Evolutionary conservation across 1,139 yeast species (phyloP).

Genomic region (Nakaseomyces delphensis): DNA sequence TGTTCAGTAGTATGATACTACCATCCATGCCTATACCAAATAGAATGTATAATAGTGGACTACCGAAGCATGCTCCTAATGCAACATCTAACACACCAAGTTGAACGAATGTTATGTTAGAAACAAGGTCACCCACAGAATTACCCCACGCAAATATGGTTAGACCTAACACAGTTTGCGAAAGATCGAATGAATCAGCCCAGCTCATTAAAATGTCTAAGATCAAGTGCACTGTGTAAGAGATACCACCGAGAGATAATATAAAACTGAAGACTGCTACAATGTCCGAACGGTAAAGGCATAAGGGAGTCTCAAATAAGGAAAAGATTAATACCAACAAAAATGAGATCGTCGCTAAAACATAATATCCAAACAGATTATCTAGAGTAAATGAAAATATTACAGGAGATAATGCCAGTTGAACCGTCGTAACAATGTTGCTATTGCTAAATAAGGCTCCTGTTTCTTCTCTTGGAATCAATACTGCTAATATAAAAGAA

Average conservation of each 20-base stretch:
- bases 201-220: conserved; percentile 58
- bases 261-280: conserved; percentile 54
- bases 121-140: conserved; percentile 79
- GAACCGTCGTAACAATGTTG: not conserved
- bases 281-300: conserved; percentile 27
- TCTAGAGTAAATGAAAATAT: conserved; percentile 5
- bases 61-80: conserved; percentile 88
- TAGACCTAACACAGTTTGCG: conserved; percentile 74
- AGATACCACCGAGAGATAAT: conserved; percentile 62
- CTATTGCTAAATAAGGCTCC: not conserved
- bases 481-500: conserved; percentile 10
- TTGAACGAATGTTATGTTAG: conserved; percentile 73
- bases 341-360: conserved; percentile 4
- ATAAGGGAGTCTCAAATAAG: conserved; percentile 1
- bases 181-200: conserved; percentile 51
- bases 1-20: conserved; percentile 36
- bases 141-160: conserved; percentile 88
- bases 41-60: conserved; percentile 63
- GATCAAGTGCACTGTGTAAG: conserved; percentile 68
- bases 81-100: conserved; percentile 93
- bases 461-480: conserved; percentile 13
- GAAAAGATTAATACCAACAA: not conserved
- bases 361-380: conserved; percentile 6
- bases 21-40: conserved; percentile 65
- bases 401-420: conserved; percentile 9